phyloP scores from a whole-genome alignment of 2,329 filamentous ascomycete genomes.

The Verticillium alfalfae region DNA sequence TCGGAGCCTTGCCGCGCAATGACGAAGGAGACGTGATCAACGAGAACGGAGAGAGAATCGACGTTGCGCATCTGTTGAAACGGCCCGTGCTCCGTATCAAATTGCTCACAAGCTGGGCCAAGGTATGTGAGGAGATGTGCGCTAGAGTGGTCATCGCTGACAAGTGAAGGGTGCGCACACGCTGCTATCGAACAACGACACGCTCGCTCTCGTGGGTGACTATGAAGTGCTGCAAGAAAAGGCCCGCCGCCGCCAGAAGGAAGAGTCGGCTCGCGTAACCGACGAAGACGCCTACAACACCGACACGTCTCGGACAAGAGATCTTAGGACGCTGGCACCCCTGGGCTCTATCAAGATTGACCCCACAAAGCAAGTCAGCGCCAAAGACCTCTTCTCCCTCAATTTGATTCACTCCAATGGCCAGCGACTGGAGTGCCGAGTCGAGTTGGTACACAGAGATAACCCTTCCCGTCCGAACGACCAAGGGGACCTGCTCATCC shows the following conservation, averaged over 20 bases:
- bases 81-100: constrained; percentile 83
- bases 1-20: constrained; percentile 55
- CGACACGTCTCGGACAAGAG: constrained; percentile 73
- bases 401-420: constrained; percentile 83
- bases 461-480: constrained; percentile 62
- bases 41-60: constrained; percentile 79
- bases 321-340: constrained; percentile 70
- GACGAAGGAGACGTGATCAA: constrained; percentile 63
- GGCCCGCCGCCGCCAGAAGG: constrained; percentile 58
- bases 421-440: constrained; percentile 80
- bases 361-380: constrained; percentile 73
- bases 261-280: constrained; percentile 66
- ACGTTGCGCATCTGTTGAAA: constrained; percentile 90
- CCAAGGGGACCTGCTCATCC: constrained; percentile 82
- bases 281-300: constrained; percentile 85
- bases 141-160: background rate
- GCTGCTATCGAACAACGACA: constrained; percentile 42
- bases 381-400: constrained; percentile 85
- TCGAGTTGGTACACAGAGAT: constrained; percentile 83
- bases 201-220: constrained; percentile 30
- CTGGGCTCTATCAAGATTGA: constrained; percentile 68
- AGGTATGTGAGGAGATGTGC: constrained; percentile 36
- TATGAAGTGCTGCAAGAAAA: constrained; percentile 73
- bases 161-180: constrained; percentile 46
- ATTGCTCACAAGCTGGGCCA: constrained; percentile 78